Base-by-base conservation (phyloP, 305 asterid species). In the Fraxinus velutina region DNA sequence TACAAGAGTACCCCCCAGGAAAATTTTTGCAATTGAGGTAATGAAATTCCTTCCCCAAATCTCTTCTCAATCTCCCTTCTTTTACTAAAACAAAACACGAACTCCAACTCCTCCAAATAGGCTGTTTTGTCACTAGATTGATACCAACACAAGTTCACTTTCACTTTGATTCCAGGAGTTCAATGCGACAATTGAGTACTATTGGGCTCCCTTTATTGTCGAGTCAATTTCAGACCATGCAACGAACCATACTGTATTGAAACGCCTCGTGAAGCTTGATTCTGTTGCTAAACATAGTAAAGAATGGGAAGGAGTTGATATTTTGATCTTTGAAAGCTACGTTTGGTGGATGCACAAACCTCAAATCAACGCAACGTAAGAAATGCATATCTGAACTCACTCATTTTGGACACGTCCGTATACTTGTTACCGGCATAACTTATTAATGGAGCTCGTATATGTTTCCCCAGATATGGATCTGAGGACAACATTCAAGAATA, bases 281-380 rank as follows among this genome's bases (percentile, higher is more conserved):
- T 91, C 99, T 5, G 74, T 93, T 1, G 92, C 94, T 9, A 92
- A 92, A 81, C 97, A 93, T 78, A 83, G 92, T 85, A 81, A 83
- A 60, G 92, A 92, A 76, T 95, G 99, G 99, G 86, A 88, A 78
- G 90, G 91, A 76, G 98, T 85, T 8, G 89, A 95, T 75, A 78
- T 95, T 76, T 81, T 95, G 90, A 85, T 92, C 34, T 95, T 93
- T 72, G 97, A 92, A 90, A 96, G 97, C 70, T 96, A 94, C 29
- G 94, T 96, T 32, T 96, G 99, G 99, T 96, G 99, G 99, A 96
- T 96, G 97, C 82, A 90, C 85, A 92, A 87, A 80, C 99, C 96
- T 39, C 88, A 86, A 2, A 94, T 94, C 79, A 92, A 92, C 32
- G 97, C 96, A 47, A 92, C 93, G 97, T 95, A 80, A 86, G 89